phyloP scores from a whole-genome alignment of 2,329 filamentous ascomycete genomes.

The Aspergillus sojae region DNA sequence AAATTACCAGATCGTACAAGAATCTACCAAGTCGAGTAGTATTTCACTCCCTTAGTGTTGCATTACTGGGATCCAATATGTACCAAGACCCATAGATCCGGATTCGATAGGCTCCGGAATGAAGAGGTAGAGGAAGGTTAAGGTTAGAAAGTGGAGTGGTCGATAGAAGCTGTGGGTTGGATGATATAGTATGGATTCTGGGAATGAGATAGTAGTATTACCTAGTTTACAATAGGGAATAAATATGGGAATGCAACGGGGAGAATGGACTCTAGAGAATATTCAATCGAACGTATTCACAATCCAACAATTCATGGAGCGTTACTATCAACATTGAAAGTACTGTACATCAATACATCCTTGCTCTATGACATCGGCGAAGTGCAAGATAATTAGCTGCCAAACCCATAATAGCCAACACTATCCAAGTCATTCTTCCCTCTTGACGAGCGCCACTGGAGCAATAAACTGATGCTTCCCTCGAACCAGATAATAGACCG shows the following conservation, averaged over 20 bases:
- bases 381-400: background rate
- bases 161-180: background rate
- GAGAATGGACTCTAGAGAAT: background rate
- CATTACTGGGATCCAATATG: background rate
- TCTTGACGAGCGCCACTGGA: conserved; percentile 40
- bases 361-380: background rate
- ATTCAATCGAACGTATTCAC: background rate
- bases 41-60: no score
- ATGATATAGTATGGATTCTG: background rate
- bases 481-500: conserved; percentile 45
- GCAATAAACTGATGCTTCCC: conserved; percentile 47
- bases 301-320: background rate
- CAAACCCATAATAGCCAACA: background rate
- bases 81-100: background rate
- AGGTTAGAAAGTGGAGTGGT: background rate
- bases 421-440: conserved; percentile 19
- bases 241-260: background rate
- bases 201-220: background rate
- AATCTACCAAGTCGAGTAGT: background rate
- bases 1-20: no score
- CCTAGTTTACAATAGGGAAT: background rate
- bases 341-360: background rate
- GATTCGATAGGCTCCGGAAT: background rate
- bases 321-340: background rate
- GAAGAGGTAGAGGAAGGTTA: background rate